Evolutionary conservation across 1,284 basidiomycete species (phyloP), one percentile per base, ranked within the genome.

Genomic region (Ustilago esculenta): DNA sequence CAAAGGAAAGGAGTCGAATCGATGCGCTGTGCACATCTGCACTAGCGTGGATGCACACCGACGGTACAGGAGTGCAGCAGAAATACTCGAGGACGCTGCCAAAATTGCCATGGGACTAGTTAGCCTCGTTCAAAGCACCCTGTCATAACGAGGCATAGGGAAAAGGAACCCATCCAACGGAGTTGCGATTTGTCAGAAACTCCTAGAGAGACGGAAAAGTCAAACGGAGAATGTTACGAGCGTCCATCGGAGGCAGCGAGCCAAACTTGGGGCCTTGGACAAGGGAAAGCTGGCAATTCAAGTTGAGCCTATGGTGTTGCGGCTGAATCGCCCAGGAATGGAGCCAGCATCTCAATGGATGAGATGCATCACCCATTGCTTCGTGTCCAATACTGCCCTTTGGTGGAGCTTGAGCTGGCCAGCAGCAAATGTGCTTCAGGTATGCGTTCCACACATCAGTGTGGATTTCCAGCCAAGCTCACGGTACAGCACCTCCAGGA

Each of bases 301-400:
- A 30, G 24, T 24, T 43, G 42, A 25, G 7, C n/a, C n/a, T n/a
- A n/a, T n/a, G n/a, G n/a, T n/a, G n/a, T n/a, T n/a, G n/a, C n/a
- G n/a, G n/a, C n/a, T n/a, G n/a, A n/a, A n/a, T 37, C 15, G 20
- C 29, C 8, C 17, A 53, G 61, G 61, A 65, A 65, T 65, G 61
- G 32, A 34, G 12, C 40, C 12, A 10, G 46, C 54, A 39, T 54
- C 41, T 14, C 61, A 57, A 64, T 64, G 54, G 54, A 53, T n/a
- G 61, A 15, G 54, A 14, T 57, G 41, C 37, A 34, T 61, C 58
- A 54, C 3, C n/a, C 20, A 1, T 12, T 5, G 34, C 33, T 14
- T 42, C 43, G 45, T 45, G 52, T 55, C 45, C 52, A 47, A 30
- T 24, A 55, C 52, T 42, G 52, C 44, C n/a, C n/a, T n/a, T n/a